Base-by-base conservation (phyloP, 371 early-diverging fungal species). In the Mortierella sp. region DNA sequence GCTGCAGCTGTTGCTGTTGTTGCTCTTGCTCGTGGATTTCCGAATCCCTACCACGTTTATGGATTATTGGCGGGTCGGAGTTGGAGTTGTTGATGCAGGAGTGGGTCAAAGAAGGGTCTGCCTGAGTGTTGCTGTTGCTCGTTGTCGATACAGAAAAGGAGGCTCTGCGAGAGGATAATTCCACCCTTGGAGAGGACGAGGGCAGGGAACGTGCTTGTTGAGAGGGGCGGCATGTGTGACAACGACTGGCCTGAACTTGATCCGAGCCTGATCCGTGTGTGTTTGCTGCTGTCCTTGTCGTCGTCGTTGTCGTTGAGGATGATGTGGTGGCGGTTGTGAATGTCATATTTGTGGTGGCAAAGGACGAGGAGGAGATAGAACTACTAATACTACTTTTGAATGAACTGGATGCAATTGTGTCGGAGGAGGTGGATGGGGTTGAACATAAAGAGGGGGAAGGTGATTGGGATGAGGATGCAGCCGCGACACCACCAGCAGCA, bases 41-140 rank as follows among this genome's bases (percentile, higher is more conserved):
- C 19, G 64, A 45, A 8, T 76, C 76, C 44, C 80, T 80, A 44
- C 40, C 80, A 80, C 77, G 80, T 80, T 80, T 80, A 37, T 66
- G 76, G 39, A 73, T n/a, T 61, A 70, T 69, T 80, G 77, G 77
- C 53, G 43, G 39, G 37, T 80, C 76, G 63, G 70, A 70, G 76
- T 65, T 70, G 55, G n/a, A 50, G 74, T 41, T 71, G 64, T 66
- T 13, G 19, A 55, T 53, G 31, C 50, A 64, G 65, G 31, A 66
- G 47, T 44, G n/a, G 41, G 31, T 31, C 31, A 22, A 66, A 4
- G 66, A 47, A 61, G 61, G 61, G 61, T 61, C 61, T 61, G 34
- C 61, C 22, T 61, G 34, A 8, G n/a, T n/a, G n/a, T n/a, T n/a
- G n/a, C n/a, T n/a, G n/a, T 22, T 61, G 34, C 34, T 58, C 34